Percentiles rank a stretch among this genome's conserved stretches.
These are phyloP conservation scores for Theobroma grandiflorum DNA, from an alignment of 441 rosid genomes.

Conservation along the genomic window DNA sequence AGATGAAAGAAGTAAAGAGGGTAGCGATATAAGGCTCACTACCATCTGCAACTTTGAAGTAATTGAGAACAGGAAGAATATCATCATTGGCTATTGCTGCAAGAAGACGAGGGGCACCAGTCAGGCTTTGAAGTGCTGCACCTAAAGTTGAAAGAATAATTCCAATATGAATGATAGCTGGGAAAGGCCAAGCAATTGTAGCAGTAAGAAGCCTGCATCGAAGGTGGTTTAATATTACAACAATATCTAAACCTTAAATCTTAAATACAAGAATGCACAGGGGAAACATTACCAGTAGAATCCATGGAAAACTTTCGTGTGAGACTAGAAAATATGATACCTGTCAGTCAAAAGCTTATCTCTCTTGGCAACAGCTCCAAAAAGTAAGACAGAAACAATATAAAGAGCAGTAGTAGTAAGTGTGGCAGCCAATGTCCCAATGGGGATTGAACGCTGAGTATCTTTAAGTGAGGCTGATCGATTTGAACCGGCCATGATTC, in stretches of 20 bases:
- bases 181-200: constrained; percentile 97
- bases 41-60: constrained; percentile 92
- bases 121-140: constrained; percentile 98
- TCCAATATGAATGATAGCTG: constrained; percentile 85
- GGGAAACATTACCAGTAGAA: background rate
- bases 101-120: constrained; percentile 97
- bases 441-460: constrained; percentile 96
- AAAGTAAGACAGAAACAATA: constrained; percentile 73
- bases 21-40: constrained; percentile 91
- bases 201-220: constrained; percentile 92
- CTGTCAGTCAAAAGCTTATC: constrained; percentile 94
- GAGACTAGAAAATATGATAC: constrained; percentile 44
- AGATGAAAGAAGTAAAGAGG: constrained; percentile 89
- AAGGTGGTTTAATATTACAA: constrained; percentile 32
- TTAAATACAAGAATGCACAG: background rate
- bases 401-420: constrained; percentile 80
- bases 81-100: constrained; percentile 99
- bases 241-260: background rate
- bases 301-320: background rate
- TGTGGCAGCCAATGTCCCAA: constrained; percentile 97
- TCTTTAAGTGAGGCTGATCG: constrained; percentile 96
- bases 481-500: constrained; percentile 99
- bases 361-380: constrained; percentile 95
- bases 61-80: constrained; percentile 94
- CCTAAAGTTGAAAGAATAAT: constrained; percentile 98